Percentiles rank a stretch among this genome's conserved stretches.
phyloP scores from a whole-genome alignment of 371 early-diverging fungal genomes.

The Mucor racemosus region DNA sequence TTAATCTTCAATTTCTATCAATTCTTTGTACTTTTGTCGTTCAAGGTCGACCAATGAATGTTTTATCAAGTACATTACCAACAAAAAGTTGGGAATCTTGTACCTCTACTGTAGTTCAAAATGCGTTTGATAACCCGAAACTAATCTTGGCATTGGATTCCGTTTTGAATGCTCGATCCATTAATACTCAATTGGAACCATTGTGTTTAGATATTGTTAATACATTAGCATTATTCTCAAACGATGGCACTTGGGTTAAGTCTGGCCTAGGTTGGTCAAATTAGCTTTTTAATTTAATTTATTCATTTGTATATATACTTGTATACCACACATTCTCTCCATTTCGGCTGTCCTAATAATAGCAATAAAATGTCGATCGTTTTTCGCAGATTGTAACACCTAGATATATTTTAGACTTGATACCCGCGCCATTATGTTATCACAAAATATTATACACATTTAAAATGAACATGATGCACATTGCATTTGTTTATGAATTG shows the following conservation, averaged over 20 bases:
- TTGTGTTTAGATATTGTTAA: slow-evolving; percentile 29
- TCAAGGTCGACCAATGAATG: slow-evolving; percentile 33
- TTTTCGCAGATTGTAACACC: background rate
- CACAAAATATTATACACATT: background rate
- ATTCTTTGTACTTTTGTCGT: slow-evolving; percentile 42
- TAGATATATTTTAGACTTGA: background rate
- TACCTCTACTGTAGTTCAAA: slow-evolving; percentile 26
- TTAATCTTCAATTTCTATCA: slow-evolving; percentile 33
- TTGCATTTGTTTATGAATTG: background rate
- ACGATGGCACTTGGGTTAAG: slow-evolving; percentile 38
- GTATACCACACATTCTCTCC: background rate
- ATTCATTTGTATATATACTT: background rate
- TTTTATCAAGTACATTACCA: background rate
- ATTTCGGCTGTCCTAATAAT: background rate
- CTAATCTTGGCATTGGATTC: slow-evolving; percentile 31
- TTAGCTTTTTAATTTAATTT: background rate
- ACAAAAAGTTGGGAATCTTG: slow-evolving; percentile 25
- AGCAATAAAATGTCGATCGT: background rate
- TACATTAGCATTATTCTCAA: slow-evolving; percentile 28
- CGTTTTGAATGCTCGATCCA: slow-evolving; percentile 21
- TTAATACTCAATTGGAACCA: background rate
- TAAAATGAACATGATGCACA: slow-evolving; percentile 1
- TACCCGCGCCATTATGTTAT: slow-evolving; percentile 6
- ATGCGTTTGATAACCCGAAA: slow-evolving; percentile 31
- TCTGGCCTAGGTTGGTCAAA: slow-evolving; percentile 35